Evolutionary conservation across 176 grass and related monocot species (phyloP).

Genomic region (Pontederia paniculata): DNA sequence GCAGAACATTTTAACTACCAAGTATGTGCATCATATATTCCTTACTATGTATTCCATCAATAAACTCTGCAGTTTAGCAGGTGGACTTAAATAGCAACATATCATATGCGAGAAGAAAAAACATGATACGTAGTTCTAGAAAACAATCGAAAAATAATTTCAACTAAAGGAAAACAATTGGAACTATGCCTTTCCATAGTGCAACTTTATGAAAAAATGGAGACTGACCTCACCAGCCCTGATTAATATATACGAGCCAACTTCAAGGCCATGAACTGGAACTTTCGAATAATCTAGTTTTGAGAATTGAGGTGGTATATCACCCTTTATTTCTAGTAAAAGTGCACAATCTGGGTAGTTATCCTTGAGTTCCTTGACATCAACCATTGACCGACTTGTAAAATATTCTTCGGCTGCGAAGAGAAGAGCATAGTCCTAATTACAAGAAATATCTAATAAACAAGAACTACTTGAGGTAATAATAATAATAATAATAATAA

Average conservation of each 20-base stretch:
- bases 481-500: background rate
- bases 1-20: too few species aligned
- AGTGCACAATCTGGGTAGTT: constrained; percentile 90
- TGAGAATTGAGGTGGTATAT: constrained; percentile 46
- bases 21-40: too few species aligned
- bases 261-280: constrained; percentile 91
- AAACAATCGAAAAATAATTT: too few species aligned
- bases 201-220: constrained; percentile 16
- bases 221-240: constrained; percentile 92
- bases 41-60: too few species aligned
- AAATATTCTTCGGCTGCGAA: constrained; percentile 92
- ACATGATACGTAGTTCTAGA: too few species aligned
- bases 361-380: constrained; percentile 90
- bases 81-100: too few species aligned
- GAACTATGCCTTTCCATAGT: too few species aligned
- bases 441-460: constrained; percentile 1
- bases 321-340: constrained; percentile 51
- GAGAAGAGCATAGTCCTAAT: constrained; percentile 1
- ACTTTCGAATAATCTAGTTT: constrained; percentile 73
- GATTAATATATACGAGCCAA: constrained; percentile 81
- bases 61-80: too few species aligned
- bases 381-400: constrained; percentile 84
- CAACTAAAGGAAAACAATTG: too few species aligned
- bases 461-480: background rate
- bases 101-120: too few species aligned